These are phyloP conservation scores for Amaranthus palmeri DNA, from an alignment of 148 eudicot genomes.

Conservation along the genomic window DNA sequence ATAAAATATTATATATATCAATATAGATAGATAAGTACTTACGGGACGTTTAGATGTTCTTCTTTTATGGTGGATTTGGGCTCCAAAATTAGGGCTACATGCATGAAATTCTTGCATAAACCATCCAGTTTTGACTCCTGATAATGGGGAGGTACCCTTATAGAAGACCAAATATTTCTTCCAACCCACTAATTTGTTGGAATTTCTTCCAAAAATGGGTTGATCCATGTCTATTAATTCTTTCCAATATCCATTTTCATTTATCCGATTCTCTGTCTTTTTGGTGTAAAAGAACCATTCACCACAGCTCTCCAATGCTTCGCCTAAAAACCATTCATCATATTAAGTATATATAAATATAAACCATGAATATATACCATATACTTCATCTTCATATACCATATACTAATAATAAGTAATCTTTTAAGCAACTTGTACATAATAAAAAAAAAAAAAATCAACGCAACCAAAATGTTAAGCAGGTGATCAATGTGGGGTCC, in stretches of 20 bases:
- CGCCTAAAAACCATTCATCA: not conserved
- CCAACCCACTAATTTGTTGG: slow-evolving; percentile 15
- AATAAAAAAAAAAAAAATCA: too few relatives aligned
- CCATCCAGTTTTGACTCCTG: slow-evolving; percentile 13
- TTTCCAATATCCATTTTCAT: slow-evolving; percentile 17
- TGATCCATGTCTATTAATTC: slow-evolving; percentile 14
- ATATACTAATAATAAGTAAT: too few relatives aligned
- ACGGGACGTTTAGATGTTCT: slow-evolving; percentile 1
- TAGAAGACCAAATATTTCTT: slow-evolving; percentile 15
- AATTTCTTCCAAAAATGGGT: slow-evolving; percentile 6
- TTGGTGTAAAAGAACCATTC: slow-evolving; percentile 22
- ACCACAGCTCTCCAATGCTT: slow-evolving; percentile 18
- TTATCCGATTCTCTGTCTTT: slow-evolving; percentile 10
- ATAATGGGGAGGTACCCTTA: slow-evolving; percentile 3
- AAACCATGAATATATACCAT: too few relatives aligned
- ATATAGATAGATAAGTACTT: not conserved
- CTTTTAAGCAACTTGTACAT: too few relatives aligned
- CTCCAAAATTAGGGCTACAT: not conserved
- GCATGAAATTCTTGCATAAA: slow-evolving; percentile 23
- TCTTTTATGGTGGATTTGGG: not conserved
- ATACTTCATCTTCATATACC: too few relatives aligned
- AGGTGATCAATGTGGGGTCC: too few relatives aligned
- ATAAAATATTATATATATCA: not conserved
- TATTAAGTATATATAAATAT: too few relatives aligned
- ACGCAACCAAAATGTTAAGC: too few relatives aligned